Conservation (phyloP, 2,329 filamentous ascomycete genomes). For the Cercospora brassicicola region DNA sequence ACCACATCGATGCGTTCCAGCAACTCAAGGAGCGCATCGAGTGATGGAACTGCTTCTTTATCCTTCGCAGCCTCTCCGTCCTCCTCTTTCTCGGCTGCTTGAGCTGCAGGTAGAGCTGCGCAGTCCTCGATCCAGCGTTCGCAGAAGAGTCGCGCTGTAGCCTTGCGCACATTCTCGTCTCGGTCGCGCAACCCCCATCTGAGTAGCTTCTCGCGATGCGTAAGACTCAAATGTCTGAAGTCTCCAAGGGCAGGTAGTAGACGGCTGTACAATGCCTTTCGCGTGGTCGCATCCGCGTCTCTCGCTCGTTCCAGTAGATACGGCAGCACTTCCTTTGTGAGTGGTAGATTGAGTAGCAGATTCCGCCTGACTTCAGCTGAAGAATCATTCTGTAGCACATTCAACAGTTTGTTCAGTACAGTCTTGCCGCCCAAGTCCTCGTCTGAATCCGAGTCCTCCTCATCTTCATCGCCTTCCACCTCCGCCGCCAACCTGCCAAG, state of each 20-base stretch:
- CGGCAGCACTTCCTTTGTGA: conserved; percentile 76
- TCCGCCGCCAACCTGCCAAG: conserved; percentile 76
- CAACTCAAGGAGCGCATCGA: conserved; percentile 84
- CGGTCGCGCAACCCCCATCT: conserved; percentile 92
- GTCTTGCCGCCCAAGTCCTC: conserved; percentile 64
- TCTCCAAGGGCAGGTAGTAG: conserved; percentile 86
- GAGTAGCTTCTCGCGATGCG: conserved; percentile 91
- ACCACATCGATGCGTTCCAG: conserved; percentile 92
- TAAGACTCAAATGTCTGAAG: conserved; percentile 88
- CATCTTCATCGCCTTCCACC: conserved; percentile 64
- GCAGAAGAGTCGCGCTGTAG: conserved; percentile 82
- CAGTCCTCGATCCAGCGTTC: conserved; percentile 99
- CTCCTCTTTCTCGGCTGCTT: conserved; percentile 56
- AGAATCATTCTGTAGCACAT: conserved; percentile 88
- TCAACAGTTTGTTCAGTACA: conserved; percentile 77
- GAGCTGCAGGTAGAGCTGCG: conserved; percentile 64
- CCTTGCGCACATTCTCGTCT: conserved; percentile 91
- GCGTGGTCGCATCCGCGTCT: conserved; percentile 80
- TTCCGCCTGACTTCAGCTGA: conserved; percentile 90
- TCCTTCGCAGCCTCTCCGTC: conserved; percentile 50
- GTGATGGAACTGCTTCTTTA: conserved; percentile 62
- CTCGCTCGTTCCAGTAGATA: conserved; percentile 87
- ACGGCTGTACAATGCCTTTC: conserved; percentile 81
- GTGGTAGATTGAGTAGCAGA: conserved; percentile 84
- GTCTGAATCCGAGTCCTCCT: conserved; percentile 68